Evolutionary conservation across 2,329 filamentous ascomycete species (phyloP).

Genomic region (Colletotrichum liriopes): DNA sequence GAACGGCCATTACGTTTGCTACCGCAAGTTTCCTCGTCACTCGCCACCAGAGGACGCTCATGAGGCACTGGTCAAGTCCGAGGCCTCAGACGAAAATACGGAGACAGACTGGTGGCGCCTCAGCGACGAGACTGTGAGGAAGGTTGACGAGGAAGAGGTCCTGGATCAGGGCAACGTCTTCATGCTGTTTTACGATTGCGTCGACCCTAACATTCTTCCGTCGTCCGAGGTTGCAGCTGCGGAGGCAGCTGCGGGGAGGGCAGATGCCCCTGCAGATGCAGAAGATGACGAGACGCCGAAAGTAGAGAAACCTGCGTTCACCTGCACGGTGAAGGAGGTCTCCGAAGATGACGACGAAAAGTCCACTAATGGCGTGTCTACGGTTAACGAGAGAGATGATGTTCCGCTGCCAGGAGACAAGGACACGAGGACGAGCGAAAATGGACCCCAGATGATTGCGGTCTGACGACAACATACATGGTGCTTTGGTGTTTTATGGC

Average conservation of each 20-base stretch:
- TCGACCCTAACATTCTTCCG: constrained; percentile 68
- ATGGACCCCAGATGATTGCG: constrained; percentile 22
- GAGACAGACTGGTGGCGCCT: constrained; percentile 86
- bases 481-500: constrained; percentile 19
- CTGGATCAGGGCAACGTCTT: constrained; percentile 87
- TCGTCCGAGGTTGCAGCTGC: constrained; percentile 47
- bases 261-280: constrained; percentile 4
- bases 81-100: constrained; percentile 29
- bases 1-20: constrained; percentile 96
- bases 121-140: constrained; percentile 88
- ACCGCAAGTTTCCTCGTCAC: constrained; percentile 76
- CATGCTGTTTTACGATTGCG: constrained; percentile 95
- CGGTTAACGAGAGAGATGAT: constrained; percentile 2
- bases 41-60: constrained; percentile 43
- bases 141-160: constrained; percentile 81
- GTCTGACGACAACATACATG: constrained; percentile 16
- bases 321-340: constrained; percentile 36
- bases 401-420: constrained; percentile 7
- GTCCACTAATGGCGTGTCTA: neutral
- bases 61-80: constrained; percentile 37
- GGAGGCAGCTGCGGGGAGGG: neutral
- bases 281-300: constrained; percentile 37
- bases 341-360: constrained; percentile 22
- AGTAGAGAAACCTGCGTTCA: constrained; percentile 32
- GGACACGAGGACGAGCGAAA: neutral